Percentiles rank a stretch among this genome's conserved stretches.
These are phyloP conservation scores for Catunica adiposa DNA, from an alignment of 2,329 filamentous ascomycete species.

Conservation along the genomic window DNA sequence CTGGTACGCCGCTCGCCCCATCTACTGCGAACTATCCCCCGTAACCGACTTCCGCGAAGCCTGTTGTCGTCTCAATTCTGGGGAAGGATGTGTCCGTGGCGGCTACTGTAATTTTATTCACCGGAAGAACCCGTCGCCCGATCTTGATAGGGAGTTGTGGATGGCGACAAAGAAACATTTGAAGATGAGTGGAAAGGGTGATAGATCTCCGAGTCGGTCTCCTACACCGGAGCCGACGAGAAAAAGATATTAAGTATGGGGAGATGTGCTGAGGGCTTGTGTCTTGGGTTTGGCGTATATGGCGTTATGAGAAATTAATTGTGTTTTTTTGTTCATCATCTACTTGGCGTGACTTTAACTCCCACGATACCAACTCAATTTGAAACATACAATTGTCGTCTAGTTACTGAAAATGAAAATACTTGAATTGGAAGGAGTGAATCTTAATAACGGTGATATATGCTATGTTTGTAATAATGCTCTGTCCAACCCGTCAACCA, in stretches of 20 bases:
- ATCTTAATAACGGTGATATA: neutral
- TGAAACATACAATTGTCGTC: too few species aligned
- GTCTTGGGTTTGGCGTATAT: neutral
- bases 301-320: neutral
- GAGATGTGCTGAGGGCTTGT: neutral
- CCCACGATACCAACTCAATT: too few species aligned
- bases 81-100: constrained; percentile 86
- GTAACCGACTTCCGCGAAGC: constrained; percentile 98
- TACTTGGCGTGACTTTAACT: too few species aligned
- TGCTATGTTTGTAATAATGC: neutral
- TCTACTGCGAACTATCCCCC: constrained; percentile 94
- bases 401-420: too few species aligned
- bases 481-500: neutral
- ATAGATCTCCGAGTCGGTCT: constrained; percentile 63
- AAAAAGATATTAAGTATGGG: constrained; percentile 41
- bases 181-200: constrained; percentile 66
- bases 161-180: constrained; percentile 95
- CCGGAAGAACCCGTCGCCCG: constrained; percentile 78
- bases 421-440: too few species aligned
- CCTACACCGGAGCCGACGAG: constrained; percentile 73
- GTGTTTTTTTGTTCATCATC: too few species aligned
- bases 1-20: constrained; percentile 93
- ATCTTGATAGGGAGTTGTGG: constrained; percentile 75
- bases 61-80: constrained; percentile 84
- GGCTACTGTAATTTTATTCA: constrained; percentile 99